phyloP scores from a whole-genome alignment of 140 eudicot species.

The Oenanthe javanica region DNA sequence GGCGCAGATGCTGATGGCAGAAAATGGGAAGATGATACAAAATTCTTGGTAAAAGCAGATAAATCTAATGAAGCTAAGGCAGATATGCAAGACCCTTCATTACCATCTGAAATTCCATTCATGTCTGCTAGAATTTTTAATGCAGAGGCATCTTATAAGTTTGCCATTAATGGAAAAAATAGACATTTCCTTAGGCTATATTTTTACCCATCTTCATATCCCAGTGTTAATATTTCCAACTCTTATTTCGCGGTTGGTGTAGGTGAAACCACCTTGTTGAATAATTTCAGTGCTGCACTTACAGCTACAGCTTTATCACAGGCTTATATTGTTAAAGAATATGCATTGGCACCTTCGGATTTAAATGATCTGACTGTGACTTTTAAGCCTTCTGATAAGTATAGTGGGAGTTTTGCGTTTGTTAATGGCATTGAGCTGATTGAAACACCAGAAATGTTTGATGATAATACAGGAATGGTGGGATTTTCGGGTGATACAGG shows the following conservation, averaged over 20 bases:
- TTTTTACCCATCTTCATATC: conserved; percentile 9
- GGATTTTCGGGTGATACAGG: conserved; percentile 20
- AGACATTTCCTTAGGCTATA: background rate
- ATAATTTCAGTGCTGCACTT: conserved; percentile 7
- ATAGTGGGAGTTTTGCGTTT: conserved; percentile 4
- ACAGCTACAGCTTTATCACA: conserved; percentile 5
- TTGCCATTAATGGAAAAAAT: conserved; percentile 29
- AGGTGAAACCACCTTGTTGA: background rate
- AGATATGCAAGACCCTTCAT: conserved; percentile 44
- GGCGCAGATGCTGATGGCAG: conserved; percentile 42
- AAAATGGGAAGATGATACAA: conserved; percentile 53
- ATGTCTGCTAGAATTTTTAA: conserved; percentile 64
- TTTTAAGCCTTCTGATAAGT: conserved; percentile 3
- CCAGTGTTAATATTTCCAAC: conserved; percentile 1
- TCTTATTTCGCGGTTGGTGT: background rate
- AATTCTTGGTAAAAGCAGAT: conserved; percentile 30
- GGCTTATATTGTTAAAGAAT: conserved; percentile 5
- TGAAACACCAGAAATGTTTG: background rate
- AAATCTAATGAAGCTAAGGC: conserved; percentile 43
- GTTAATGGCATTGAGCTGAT: conserved; percentile 5
- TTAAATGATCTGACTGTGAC: background rate
- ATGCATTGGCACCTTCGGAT: background rate
- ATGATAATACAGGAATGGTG: background rate
- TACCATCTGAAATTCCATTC: conserved; percentile 56
- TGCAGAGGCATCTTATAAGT: conserved; percentile 47